phyloP scores from a whole-genome alignment of 257 asterid genomes.

The Solanum piurae region DNA sequence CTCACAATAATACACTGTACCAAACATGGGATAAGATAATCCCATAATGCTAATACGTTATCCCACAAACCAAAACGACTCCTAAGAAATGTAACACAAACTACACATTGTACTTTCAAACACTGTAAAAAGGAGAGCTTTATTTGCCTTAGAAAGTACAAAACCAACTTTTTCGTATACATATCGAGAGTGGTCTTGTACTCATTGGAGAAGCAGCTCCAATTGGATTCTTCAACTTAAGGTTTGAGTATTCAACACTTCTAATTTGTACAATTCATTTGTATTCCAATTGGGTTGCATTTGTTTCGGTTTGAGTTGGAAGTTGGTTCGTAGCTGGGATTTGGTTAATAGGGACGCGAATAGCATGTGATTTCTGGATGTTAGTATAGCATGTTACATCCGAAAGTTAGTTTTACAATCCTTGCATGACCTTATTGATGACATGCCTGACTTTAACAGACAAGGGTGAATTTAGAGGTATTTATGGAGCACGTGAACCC shows the following conservation, averaged over 20 bases:
- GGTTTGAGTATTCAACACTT: not conserved
- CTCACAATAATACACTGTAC: not conserved
- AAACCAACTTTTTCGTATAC: not conserved
- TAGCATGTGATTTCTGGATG: not conserved
- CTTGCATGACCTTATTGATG: not conserved
- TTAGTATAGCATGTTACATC: not conserved
- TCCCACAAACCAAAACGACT: not conserved
- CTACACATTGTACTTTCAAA: not conserved
- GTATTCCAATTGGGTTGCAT: not conserved
- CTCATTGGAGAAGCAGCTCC: not conserved
- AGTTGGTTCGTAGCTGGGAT: not conserved
- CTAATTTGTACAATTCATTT: not conserved
- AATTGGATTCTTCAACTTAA: not conserved
- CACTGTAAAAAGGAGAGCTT: not conserved
- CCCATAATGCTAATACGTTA: not conserved
- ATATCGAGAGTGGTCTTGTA: not conserved
- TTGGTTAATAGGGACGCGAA: not conserved
- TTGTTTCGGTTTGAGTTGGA: not conserved
- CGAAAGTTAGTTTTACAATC: not conserved
- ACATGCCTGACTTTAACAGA: not conserved
- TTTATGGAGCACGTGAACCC: too few species aligned
- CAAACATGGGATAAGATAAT: not conserved
- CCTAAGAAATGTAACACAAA: not conserved
- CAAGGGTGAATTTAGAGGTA: not conserved
- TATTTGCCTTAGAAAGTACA: not conserved